These are phyloP conservation scores for Lophiostoma macrostomum DNA, from an alignment of 495 filamentous ascomycete species.

Conservation along the genomic window DNA sequence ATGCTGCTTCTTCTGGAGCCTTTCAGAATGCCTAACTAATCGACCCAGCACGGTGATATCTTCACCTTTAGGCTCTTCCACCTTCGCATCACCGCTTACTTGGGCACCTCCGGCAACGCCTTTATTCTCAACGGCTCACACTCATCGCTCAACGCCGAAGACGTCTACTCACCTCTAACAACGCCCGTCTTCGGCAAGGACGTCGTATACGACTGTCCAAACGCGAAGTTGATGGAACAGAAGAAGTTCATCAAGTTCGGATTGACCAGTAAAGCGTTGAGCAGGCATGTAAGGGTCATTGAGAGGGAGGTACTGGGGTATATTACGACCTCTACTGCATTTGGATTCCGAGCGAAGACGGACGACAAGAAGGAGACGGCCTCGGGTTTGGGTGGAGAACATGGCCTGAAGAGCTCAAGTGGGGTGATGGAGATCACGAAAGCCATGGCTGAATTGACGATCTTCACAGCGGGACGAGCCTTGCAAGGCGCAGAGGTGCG, in stretches of 20 bases:
- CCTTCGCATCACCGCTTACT: constrained; percentile 69
- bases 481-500: constrained; percentile 81
- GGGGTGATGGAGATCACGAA: no score
- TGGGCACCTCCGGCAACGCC: constrained; percentile 77
- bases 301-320: constrained; percentile 69
- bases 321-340: constrained; percentile 60
- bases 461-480: constrained; percentile 76
- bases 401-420: no score
- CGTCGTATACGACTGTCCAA: constrained; percentile 86
- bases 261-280: constrained; percentile 72
- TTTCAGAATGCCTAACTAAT: background rate
- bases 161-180: constrained; percentile 65
- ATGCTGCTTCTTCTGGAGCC: no score
- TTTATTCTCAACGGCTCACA: constrained; percentile 55
- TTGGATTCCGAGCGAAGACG: constrained; percentile 64
- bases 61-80: constrained; percentile 79
- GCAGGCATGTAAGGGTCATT: constrained; percentile 75
- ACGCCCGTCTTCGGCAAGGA: constrained; percentile 83
- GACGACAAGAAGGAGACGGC: no score
- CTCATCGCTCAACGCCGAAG: constrained; percentile 45
- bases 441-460: constrained; percentile 79
- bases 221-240: constrained; percentile 80
- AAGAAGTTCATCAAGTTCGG: constrained; percentile 91
- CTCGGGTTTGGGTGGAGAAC: no score
- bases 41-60: constrained; percentile 63